Percentiles rank a stretch among this genome's conserved stretches.
Conservation (phyloP, 2,329 filamentous ascomycete species). For the Penicillium occitanis region DNA sequence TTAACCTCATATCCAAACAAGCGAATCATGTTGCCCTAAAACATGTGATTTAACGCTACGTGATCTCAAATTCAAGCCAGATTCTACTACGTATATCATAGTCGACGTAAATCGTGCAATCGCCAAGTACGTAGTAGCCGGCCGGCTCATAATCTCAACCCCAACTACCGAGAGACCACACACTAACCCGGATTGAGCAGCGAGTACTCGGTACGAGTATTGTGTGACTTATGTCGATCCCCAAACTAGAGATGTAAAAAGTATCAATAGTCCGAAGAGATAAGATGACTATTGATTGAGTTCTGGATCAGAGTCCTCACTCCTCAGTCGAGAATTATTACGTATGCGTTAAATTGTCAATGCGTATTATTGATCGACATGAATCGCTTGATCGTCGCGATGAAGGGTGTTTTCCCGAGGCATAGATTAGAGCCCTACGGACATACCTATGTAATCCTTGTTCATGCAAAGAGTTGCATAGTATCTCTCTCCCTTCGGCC, state of each 20-base stretch:
- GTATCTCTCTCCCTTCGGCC: no score
- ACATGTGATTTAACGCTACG: background rate
- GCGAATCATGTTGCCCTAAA: background rate
- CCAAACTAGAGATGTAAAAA: background rate
- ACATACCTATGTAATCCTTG: background rate
- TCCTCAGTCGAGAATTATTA: background rate
- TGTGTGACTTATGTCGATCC: background rate
- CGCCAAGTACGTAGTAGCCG: background rate
- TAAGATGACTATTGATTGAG: background rate
- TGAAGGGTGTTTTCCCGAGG: background rate
- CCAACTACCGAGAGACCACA: background rate
- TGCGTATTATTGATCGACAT: constrained; percentile 2
- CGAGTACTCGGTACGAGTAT: background rate
- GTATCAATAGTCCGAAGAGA: background rate
- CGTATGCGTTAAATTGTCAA: background rate
- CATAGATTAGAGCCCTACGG: background rate
- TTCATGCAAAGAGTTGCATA: background rate
- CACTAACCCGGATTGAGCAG: background rate
- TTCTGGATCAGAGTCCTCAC: background rate
- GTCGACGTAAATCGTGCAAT: background rate
- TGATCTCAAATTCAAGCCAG: background rate
- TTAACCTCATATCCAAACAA: background rate
- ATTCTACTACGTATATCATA: background rate
- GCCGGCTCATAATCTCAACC: background rate
- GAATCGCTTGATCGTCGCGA: background rate